These are phyloP conservation scores for Vanilla planifolia DNA, from an alignment of 106 monocot genomes.

Conservation along the genomic window DNA sequence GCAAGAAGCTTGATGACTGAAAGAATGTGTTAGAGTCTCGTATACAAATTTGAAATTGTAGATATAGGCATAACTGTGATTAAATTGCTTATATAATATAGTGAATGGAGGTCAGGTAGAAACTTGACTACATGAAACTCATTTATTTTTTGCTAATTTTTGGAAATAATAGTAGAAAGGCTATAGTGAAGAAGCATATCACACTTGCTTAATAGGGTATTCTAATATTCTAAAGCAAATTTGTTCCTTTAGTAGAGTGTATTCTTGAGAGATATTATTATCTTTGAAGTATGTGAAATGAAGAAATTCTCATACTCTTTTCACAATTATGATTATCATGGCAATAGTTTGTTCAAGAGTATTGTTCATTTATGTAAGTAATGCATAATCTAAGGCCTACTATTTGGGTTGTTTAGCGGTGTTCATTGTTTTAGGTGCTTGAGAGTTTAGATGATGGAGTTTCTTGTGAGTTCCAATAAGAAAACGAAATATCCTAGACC, in stretches of 20 bases:
- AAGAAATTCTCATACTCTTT: neutral
- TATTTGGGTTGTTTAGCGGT: neutral
- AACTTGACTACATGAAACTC: no score
- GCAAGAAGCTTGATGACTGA: no score
- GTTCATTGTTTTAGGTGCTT: neutral
- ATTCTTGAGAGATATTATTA: neutral
- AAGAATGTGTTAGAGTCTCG: no score
- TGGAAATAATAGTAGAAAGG: no score
- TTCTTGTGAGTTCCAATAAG: neutral
- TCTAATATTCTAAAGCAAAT: no score
- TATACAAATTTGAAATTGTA: no score
- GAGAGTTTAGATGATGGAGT: neutral
- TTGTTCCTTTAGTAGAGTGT: neutral
- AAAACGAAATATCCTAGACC: neutral
- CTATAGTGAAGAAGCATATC: no score
- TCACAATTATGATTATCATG: neutral
- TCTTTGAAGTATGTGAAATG: neutral
- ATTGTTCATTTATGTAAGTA: neutral
- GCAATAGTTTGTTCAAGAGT: neutral
- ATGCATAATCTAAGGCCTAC: neutral
- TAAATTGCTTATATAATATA: neutral
- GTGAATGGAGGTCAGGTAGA: neutral
- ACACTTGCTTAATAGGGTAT: no score
- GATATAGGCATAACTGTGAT: neutral
- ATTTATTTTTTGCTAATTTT: no score